Conservation (phyloP, 306 rosid genomes). For the Castanospermum australe region DNA sequence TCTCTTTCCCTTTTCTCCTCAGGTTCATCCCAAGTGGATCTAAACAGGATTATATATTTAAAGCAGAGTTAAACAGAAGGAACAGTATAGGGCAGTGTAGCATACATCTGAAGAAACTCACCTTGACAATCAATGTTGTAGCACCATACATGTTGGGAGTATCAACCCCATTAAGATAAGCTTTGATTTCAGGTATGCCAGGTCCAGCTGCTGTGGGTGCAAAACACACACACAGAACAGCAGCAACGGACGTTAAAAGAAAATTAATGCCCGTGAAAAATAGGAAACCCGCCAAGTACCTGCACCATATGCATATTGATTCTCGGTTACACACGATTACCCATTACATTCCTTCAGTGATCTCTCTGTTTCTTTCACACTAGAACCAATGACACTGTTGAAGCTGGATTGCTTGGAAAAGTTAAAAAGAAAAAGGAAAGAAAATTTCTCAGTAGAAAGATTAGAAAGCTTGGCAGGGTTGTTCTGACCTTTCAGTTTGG, state of each 20-base stretch:
- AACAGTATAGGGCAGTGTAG: neutral
- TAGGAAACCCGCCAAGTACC: conserved; percentile 66
- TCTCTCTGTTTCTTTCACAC: neutral
- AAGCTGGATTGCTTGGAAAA: neutral
- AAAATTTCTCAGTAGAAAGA: neutral
- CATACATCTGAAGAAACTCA: conserved; percentile 22
- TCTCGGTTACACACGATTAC: neutral
- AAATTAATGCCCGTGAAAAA: conserved; percentile 57
- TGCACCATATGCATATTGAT: conserved; percentile 27
- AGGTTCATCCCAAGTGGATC: no score
- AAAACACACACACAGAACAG: conserved; percentile 75
- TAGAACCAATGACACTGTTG: neutral
- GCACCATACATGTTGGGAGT: conserved; percentile 94
- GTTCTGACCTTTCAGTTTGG: conserved; percentile 50
- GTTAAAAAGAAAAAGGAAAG: neutral
- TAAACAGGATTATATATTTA: no score
- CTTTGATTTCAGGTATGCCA: conserved; percentile 94
- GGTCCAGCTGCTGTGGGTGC: conserved; percentile 97
- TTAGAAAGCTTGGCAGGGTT: neutral
- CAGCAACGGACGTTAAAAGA: conserved; percentile 56
- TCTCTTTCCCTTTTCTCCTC: neutral
- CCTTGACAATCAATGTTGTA: conserved; percentile 72
- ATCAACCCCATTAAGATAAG: conserved; percentile 88
- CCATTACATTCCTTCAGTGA: neutral
- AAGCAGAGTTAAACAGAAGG: neutral